These are phyloP conservation scores for Pelargonium citronellum DNA, from an alignment of 441 rosid species.

Conservation along the genomic window DNA sequence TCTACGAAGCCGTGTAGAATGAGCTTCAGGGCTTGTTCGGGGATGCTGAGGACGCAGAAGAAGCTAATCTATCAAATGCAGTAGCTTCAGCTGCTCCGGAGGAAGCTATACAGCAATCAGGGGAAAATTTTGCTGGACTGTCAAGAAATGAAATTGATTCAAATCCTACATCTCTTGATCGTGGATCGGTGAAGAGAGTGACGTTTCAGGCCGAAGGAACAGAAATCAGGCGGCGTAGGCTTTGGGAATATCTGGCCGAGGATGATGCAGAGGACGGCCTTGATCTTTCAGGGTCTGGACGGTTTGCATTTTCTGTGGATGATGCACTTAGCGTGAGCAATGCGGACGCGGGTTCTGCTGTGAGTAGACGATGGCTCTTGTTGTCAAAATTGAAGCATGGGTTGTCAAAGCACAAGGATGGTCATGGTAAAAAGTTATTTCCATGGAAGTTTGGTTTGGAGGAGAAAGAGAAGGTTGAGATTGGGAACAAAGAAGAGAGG, in stretches of 20 bases:
- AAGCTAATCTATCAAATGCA: conserved; percentile 19
- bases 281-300: conserved; percentile 87
- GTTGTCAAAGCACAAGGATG: conserved; percentile 58
- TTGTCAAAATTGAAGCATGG: conserved; percentile 80
- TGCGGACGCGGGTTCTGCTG: conserved; percentile 42
- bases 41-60: conserved; percentile 58
- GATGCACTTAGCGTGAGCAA: conserved; percentile 69
- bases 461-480: conserved; percentile 44
- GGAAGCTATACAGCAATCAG: background rate
- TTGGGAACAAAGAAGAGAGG: conserved; percentile 46
- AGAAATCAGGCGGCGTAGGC: conserved; percentile 47
- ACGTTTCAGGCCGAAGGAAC: conserved; percentile 53
- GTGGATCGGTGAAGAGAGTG: conserved; percentile 35
- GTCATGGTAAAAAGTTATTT: conserved; percentile 39
- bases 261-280: conserved; percentile 75
- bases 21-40: conserved; percentile 87
- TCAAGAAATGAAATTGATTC: conserved; percentile 1
- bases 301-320: conserved; percentile 86
- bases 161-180: conserved; percentile 28
- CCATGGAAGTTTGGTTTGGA: conserved; percentile 76
- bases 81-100: conserved; percentile 15
- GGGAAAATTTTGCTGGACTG: background rate
- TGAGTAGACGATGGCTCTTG: conserved; percentile 71
- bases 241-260: conserved; percentile 84
- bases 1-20: conserved; percentile 76